phyloP scores from a whole-genome alignment of 495 filamentous ascomycete genomes.

The Neurospora tetrasperma region DNA sequence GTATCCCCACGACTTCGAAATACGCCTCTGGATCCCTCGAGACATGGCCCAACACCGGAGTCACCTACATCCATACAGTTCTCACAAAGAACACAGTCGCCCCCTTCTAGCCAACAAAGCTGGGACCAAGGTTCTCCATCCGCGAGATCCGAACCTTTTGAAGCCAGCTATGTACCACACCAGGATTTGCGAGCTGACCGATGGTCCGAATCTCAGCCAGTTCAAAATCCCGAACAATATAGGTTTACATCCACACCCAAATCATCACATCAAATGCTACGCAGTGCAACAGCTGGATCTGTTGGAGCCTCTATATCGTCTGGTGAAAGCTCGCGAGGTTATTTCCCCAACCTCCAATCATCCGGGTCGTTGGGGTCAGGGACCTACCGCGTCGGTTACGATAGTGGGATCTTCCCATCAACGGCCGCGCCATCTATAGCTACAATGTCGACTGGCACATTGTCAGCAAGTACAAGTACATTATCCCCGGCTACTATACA shows the following conservation, averaged over 20 bases:
- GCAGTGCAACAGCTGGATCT: background rate
- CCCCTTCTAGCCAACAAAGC: background rate
- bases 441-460: background rate
- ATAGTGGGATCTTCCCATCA: background rate
- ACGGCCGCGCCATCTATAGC: background rate
- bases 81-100: conserved; percentile 1
- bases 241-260: background rate
- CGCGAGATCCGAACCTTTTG: conserved; percentile 9
- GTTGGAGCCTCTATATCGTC: background rate
- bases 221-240: background rate
- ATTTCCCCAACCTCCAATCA: background rate
- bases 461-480: background rate
- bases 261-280: background rate
- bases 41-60: background rate
- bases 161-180: background rate
- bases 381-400: background rate
- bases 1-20: background rate
- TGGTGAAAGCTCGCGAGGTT: background rate
- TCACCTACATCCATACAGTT: background rate
- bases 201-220: conserved; percentile 6
- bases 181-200: conserved; percentile 2
- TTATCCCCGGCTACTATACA: background rate
- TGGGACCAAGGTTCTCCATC: conserved; percentile 9
- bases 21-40: background rate
- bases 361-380: background rate